phyloP scores from a whole-genome alignment of 345 rosid species.

The Dipteronia dyeriana region DNA sequence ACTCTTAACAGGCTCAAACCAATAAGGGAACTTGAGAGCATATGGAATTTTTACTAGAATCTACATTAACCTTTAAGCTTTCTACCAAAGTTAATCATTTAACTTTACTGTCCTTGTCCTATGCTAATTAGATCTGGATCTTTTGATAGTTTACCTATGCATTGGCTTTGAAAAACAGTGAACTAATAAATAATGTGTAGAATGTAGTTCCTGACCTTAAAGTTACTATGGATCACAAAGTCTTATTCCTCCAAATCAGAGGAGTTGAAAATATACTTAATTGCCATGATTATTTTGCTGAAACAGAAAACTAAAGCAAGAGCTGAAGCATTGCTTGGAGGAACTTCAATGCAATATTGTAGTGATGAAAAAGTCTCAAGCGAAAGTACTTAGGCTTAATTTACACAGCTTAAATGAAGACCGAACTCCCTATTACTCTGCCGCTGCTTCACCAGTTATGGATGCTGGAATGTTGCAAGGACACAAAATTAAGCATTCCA shows the following conservation, averaged over 20 bases:
- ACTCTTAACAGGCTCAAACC: not conserved
- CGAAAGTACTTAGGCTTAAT: slow-evolving; percentile 69
- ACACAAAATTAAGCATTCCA: slow-evolving; percentile 54
- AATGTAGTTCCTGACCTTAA: not conserved
- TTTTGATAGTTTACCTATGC: not conserved
- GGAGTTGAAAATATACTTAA: not conserved
- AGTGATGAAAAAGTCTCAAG: slow-evolving; percentile 58
- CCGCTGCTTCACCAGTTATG: slow-evolving; percentile 51
- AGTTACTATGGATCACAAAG: not conserved
- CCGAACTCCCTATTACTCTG: slow-evolving; percentile 60
- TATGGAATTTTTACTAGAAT: not conserved
- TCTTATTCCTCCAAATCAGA: not conserved
- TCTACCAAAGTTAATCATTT: not conserved
- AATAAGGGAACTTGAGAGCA: not conserved
- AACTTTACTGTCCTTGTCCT: not conserved
- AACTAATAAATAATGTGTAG: not conserved
- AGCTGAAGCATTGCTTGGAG: slow-evolving; percentile 63
- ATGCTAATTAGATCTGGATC: too few relatives aligned
- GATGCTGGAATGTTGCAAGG: slow-evolving; percentile 29
- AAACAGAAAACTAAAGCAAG: slow-evolving; percentile 66
- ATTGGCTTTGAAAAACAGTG: not conserved
- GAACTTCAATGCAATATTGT: slow-evolving; percentile 71
- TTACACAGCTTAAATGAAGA: slow-evolving; percentile 46
- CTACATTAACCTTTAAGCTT: not conserved
- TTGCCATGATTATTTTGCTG: slow-evolving; percentile 21